phyloP scores from a whole-genome alignment of 345 rosid genomes.

The Hibiscus trionum region DNA sequence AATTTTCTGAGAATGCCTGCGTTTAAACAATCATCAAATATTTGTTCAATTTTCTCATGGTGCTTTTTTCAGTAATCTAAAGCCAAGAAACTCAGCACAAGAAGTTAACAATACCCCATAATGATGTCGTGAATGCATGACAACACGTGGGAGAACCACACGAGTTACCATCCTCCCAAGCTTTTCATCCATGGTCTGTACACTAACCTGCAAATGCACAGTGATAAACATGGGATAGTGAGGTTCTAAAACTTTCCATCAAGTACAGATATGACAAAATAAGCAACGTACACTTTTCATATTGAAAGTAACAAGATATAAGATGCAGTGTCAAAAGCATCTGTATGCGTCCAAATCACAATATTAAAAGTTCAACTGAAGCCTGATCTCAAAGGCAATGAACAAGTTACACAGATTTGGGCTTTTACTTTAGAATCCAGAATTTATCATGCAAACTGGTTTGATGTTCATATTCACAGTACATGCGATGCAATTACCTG shows the following conservation, averaged over 20 bases:
- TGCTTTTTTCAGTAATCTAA: slow-evolving; percentile 5
- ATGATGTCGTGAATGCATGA: slow-evolving; percentile 94
- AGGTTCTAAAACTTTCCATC: neutral
- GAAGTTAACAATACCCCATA: slow-evolving; percentile 58
- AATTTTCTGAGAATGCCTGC: slow-evolving; percentile 93
- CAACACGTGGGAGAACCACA: slow-evolving; percentile 92
- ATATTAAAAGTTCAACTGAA: neutral
- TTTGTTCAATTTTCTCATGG: neutral
- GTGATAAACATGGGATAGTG: neutral
- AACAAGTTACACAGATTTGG: neutral
- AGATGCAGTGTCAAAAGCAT: neutral
- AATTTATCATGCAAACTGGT: neutral
- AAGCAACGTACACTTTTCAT: neutral
- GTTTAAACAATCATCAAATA: slow-evolving; percentile 1
- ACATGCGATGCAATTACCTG: slow-evolving; percentile 42
- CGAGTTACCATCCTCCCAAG: slow-evolving; percentile 91
- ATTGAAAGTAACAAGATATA: neutral
- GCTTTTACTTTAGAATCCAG: neutral
- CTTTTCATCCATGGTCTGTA: slow-evolving; percentile 81
- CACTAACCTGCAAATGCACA: slow-evolving; percentile 57
- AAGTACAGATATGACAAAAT: neutral
- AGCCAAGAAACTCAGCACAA: neutral
- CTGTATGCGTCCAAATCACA: neutral
- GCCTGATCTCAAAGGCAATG: neutral
- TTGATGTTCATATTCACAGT: neutral